Evolutionary conservation across 2,329 filamentous ascomycete genomes (phyloP), one percentile per base, ranked within the genome.

Genomic region (Colletotrichum incanum): DNA sequence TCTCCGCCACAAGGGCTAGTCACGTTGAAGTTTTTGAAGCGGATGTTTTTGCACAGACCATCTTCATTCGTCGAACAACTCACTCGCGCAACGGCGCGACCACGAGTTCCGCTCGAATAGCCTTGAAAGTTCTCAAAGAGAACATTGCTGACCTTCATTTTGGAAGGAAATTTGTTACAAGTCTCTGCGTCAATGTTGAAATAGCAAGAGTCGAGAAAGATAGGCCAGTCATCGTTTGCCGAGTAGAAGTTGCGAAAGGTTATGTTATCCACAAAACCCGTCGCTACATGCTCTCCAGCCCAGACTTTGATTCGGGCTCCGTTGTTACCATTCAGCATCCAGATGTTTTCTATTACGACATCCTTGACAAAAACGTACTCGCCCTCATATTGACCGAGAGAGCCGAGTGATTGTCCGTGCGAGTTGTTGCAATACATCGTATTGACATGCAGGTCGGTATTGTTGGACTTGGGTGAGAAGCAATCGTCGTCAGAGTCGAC

Each of bases 191-290:
- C 77, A 70, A 81, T 82, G 80, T 91, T 87, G 79, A 91, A 91
- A 79, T 91, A 92, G 79, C 89, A 91, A 37, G 89, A 88, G 76
- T 91, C 89, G 6, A 92, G 80, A 43, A 89, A 88, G 28, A 90
- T 84, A 0, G 87, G 84, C 73, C 86, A 84, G 74, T 91, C 89
- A 12, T 88, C 89, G 74, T 89, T 89, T n/a, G 87, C 88, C 49
- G 89, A 84, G 78, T 85, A 87, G 74, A 91, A 87, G 78, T 91
- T 88, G 37, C 78, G 88, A 84, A 90, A 92, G 1, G 89, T 91
- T 56, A 91, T 83, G 76, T 91, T 91, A 74, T 87, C 84, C 73
- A 91, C 88, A 65, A 86, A 90, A 7, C 90, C 89, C 66, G 90
- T 90, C 2, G 90, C 90, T 0, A 87, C 86, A 49, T 86, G 80